Base-by-base conservation (phyloP, 164 flowering plant species). In the Sextonia rubra region DNA sequence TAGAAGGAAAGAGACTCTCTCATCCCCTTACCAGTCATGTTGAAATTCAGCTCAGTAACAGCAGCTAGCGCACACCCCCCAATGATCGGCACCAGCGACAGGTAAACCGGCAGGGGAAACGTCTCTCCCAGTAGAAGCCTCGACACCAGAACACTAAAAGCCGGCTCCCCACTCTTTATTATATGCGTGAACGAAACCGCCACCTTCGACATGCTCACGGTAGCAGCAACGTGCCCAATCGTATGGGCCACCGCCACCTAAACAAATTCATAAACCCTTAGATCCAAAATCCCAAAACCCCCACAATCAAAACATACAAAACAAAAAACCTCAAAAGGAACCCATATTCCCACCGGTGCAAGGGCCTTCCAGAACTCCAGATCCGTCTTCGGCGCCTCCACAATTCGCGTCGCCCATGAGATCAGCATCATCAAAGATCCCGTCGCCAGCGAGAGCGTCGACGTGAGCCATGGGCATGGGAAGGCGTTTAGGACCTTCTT, bases 151-250 rank as follows among this genome's bases (percentile, higher is more conserved):
- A 90, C 97, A 67, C 91, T 89, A 75, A 92, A 92, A 72, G 93
- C 94, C 52, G 95, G 97, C 77, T 92, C 97, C n/a, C 86, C 90
- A 75, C 92, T 88, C 85, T 92, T 92, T 79, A 92, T 92, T 76
- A 90, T 90, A 72, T 90, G 97, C 56, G 97, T 92, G 78, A 92
- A 92, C 8, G 95, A 92, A 60, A 92, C 95, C 14, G 92, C 97
- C 64, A 89, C 95, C 83, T 90, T 92, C 12, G 95, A 89, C 93
- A 92, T 89, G 60, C 94, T 90, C 69, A 92, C 92, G 0, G 92
- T 90, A 0, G 95, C 95, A 14, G 92, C 93, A 7, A 92, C 94
- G 84, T 92, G 95, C 69, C 97, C 95, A 63, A 92, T 90, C 44
- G 97, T 90, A 69, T 92, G 97, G 37, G 95, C 95, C 69, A 89